Evolutionary conservation across 768 basidiomycete genomes (phyloP).

Genomic region (Naematelia aurantialba): DNA sequence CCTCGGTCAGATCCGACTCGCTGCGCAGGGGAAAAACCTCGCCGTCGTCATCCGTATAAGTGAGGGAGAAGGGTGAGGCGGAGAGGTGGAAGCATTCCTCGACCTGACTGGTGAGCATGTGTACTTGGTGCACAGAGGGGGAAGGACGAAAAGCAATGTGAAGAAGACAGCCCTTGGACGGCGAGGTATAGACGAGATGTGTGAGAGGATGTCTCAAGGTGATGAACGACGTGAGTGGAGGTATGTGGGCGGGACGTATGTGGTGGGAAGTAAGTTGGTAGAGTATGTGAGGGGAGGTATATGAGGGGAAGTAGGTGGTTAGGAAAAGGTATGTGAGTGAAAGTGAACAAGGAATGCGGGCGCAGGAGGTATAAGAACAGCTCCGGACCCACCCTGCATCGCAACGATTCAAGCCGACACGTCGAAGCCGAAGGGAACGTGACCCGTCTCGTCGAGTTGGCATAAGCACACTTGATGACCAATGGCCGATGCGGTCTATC

Average conservation of each 20-base stretch:
- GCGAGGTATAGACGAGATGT: too few relatives aligned
- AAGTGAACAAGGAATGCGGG: too few relatives aligned
- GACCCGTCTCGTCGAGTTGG: slow-evolving; percentile 69
- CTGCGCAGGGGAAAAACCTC: slow-evolving; percentile 59
- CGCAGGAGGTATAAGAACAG: too few relatives aligned
- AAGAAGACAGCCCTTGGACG: too few relatives aligned
- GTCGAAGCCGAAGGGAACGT: slow-evolving; percentile 73
- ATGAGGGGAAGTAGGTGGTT: too few relatives aligned
- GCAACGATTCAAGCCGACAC: slow-evolving; percentile 71
- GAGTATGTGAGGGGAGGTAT: too few relatives aligned
- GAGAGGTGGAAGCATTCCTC: slow-evolving; percentile 78
- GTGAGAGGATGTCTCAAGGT: too few relatives aligned
- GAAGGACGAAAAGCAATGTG: not conserved
- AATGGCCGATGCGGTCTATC: slow-evolving; percentile 69
- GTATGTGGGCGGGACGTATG: too few relatives aligned
- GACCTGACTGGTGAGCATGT: slow-evolving; percentile 56
- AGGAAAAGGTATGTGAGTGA: too few relatives aligned
- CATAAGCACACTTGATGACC: slow-evolving; percentile 77
- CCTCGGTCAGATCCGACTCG: slow-evolving; percentile 76
- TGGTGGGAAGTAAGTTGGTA: too few relatives aligned
- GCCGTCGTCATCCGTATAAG: slow-evolving; percentile 85
- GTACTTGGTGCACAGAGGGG: slow-evolving; percentile 3
- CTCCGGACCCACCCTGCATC: slow-evolving; percentile 66
- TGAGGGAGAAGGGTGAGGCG: slow-evolving; percentile 65
- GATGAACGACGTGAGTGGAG: too few relatives aligned